Conservation (phyloP, 2,329 filamentous ascomycete genomes). For the Epichloe gansuensis region DNA sequence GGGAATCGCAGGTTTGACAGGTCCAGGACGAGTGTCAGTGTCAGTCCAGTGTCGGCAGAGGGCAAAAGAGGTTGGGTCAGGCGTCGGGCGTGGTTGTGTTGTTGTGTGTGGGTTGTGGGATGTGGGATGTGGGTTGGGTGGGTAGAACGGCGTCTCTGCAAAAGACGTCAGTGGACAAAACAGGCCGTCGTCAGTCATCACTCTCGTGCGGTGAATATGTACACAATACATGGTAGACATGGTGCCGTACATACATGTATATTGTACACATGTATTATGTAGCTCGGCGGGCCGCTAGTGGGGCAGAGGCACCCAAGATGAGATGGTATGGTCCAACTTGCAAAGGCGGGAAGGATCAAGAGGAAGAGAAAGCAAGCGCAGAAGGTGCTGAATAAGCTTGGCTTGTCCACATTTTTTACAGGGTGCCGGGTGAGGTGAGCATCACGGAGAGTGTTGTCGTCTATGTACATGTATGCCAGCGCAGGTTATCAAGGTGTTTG, state of each 20-base stretch:
- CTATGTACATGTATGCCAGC: too few relatives aligned
- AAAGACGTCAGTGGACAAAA: constrained; percentile 8
- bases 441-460: too few relatives aligned
- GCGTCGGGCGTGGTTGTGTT: neutral
- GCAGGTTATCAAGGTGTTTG: too few relatives aligned
- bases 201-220: constrained; percentile 1
- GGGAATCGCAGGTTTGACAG: neutral
- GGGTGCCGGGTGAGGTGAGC: too few relatives aligned
- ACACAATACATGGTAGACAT: too few relatives aligned
- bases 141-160: constrained; percentile 4
- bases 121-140: neutral
- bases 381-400: too few relatives aligned
- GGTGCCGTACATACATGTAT: too few relatives aligned
- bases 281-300: constrained; percentile 9
- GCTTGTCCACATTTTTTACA: too few relatives aligned
- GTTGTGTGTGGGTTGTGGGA: neutral
- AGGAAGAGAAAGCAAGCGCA: too few relatives aligned
- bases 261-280: neutral
- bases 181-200: neutral
- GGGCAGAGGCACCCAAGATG: constrained; percentile 2
- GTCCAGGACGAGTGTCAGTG: neutral
- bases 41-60: neutral
- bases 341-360: too few relatives aligned
- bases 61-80: constrained; percentile 1
- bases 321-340: neutral